Conservation (phyloP, 495 filamentous ascomycete species). For the Aspergillus sparsus region DNA sequence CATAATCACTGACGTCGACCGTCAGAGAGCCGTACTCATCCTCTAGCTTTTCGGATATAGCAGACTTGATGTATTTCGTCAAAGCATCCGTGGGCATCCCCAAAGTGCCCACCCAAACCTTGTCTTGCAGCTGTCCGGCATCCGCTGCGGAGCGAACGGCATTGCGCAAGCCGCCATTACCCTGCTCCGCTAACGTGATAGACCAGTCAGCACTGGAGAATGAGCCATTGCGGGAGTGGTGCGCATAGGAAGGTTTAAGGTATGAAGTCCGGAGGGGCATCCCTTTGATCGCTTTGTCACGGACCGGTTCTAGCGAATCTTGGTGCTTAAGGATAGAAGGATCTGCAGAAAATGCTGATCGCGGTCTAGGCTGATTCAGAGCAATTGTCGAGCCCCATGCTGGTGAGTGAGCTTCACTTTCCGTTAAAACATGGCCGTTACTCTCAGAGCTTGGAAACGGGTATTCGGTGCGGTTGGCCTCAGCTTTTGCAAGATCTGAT, state of each 20-base stretch:
- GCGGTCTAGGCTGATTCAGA: conserved; percentile 74
- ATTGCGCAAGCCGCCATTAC: conserved; percentile 87
- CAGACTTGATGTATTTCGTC: conserved; percentile 65
- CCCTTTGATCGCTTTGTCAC: conserved; percentile 29
- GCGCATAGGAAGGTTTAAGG: conserved; percentile 6
- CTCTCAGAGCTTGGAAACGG: conserved; percentile 34
- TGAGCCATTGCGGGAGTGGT: conserved; percentile 51
- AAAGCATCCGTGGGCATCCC: conserved; percentile 89
- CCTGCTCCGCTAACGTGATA: conserved; percentile 81
- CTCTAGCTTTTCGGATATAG: conserved; percentile 76
- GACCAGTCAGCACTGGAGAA: conserved; percentile 73
- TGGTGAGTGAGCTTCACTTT: conserved; percentile 48
- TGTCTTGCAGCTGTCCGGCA: conserved; percentile 61
- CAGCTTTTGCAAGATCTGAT: conserved; percentile 34
- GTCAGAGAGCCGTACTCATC: conserved; percentile 77
- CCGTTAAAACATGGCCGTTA: conserved; percentile 32
- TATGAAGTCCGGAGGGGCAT: conserved; percentile 17
- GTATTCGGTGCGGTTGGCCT: conserved; percentile 33
- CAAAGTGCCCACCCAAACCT: conserved; percentile 85
- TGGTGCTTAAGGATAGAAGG: conserved; percentile 70
- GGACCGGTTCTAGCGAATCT: conserved; percentile 42
- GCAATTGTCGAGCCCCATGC: conserved; percentile 66
- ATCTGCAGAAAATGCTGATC: conserved; percentile 65
- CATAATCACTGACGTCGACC: conserved; percentile 81
- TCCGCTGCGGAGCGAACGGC: conserved; percentile 75